Evolutionary conservation across 2,329 filamentous ascomycete species (phyloP).

Genomic region (Neurospora crassa): DNA sequence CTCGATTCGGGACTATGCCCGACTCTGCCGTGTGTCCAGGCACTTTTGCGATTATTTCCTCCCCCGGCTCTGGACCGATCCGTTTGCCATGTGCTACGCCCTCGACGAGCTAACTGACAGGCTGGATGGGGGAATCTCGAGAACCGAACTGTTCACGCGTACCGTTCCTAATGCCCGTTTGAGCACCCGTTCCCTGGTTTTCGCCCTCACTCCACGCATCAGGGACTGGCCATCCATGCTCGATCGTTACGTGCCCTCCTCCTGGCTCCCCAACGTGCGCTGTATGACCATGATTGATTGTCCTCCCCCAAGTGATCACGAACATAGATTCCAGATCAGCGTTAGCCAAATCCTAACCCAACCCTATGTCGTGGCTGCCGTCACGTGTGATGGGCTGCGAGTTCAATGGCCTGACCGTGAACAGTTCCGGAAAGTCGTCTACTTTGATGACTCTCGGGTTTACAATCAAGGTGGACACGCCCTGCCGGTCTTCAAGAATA

Average conservation of each 20-base stretch:
- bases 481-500: not conserved
- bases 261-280: not conserved
- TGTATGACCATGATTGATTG: not conserved
- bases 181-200: conserved; percentile 30
- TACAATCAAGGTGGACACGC: not conserved
- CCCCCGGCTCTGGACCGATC: conserved; percentile 43
- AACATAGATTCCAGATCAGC: not conserved
- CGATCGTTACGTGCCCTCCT: not conserved
- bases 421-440: not conserved
- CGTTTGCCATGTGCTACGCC: conserved; percentile 31
- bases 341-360: not conserved
- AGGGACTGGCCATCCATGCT: not conserved
- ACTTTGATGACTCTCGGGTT: not conserved
- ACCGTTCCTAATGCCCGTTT: conserved; percentile 19
- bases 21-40: conserved; percentile 38
- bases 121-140: conserved; percentile 17
- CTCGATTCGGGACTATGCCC: conserved; percentile 29
- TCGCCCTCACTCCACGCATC: not conserved
- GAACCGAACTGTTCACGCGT: conserved; percentile 3
- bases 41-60: conserved; percentile 40
- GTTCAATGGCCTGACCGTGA: not conserved
- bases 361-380: not conserved
- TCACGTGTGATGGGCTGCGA: not conserved
- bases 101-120: conserved; percentile 25
- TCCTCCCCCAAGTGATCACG: not conserved